phyloP scores from a whole-genome alignment of 1,139 yeast genomes.

The Zygosaccharomyces pseudobailii region DNA sequence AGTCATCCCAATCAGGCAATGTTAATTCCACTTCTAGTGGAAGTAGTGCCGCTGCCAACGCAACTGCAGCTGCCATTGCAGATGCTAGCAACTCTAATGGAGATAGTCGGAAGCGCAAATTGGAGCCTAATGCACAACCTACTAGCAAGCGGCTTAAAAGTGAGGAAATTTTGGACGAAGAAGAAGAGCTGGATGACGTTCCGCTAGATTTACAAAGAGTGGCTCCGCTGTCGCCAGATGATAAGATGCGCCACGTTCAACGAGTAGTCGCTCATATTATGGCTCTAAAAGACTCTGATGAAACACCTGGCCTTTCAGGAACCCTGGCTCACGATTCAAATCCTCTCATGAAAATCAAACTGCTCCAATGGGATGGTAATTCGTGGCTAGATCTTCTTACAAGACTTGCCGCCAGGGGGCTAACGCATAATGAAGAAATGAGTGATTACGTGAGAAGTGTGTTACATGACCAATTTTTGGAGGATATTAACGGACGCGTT shows the following conservation, averaged over 20 bases:
- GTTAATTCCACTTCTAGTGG: not conserved
- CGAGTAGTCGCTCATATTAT: conserved; percentile 25
- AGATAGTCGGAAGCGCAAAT: conserved; percentile 8
- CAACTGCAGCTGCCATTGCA: conserved; percentile 4
- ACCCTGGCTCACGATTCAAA: conserved; percentile 29
- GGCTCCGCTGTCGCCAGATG: conserved; percentile 22
- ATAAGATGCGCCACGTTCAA: conserved; percentile 23
- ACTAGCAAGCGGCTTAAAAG: conserved; percentile 7
- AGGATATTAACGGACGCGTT: conserved; percentile 65
- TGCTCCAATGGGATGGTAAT: conserved; percentile 29
- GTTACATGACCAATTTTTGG: conserved; percentile 67
- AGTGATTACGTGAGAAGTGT: conserved; percentile 64
- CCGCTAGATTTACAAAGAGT: conserved; percentile 25
- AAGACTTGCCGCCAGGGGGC: conserved; percentile 77
- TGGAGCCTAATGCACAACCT: conserved; percentile 7
- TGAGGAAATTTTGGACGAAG: conserved; percentile 8
- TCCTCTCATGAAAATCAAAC: conserved; percentile 24
- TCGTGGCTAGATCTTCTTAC: conserved; percentile 77
- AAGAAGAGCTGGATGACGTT: conserved; percentile 18
- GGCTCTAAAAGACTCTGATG: conserved; percentile 20
- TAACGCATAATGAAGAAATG: conserved; percentile 39
- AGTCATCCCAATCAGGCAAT: conserved; percentile 18
- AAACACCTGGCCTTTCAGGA: conserved; percentile 18
- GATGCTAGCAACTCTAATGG: conserved; percentile 8
- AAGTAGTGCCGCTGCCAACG: not conserved